These are phyloP conservation scores for Clonostachys byssicola DNA, from an alignment of 2,329 filamentous ascomycete species.

Conservation along the genomic window DNA sequence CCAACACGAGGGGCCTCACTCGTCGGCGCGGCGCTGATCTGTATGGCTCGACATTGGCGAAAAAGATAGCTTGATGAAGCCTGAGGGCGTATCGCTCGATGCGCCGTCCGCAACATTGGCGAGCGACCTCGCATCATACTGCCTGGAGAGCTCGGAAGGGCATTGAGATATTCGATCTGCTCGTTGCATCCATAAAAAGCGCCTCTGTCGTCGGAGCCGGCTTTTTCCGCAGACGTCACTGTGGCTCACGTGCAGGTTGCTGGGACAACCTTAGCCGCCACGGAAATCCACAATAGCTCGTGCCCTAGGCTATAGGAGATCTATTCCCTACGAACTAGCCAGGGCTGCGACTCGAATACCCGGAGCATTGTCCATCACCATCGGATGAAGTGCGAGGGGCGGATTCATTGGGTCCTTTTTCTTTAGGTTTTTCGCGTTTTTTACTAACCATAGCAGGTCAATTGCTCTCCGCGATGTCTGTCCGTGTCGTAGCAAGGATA, in stretches of 20 bases:
- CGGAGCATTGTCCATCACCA: no score
- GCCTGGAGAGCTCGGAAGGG: neutral
- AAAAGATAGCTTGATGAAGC: conserved; percentile 34
- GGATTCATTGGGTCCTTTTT: neutral
- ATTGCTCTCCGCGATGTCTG: conserved; percentile 43
- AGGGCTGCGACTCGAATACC: neutral
- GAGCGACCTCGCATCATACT: conserved; percentile 37
- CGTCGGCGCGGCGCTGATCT: conserved; percentile 58
- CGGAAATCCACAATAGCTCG: no score
- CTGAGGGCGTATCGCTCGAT: conserved; percentile 15
- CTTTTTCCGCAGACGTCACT: no score
- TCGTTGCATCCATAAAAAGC: no score
- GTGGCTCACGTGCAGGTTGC: no score
- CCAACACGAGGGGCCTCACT: conserved; percentile 45
- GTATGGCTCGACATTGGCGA: conserved; percentile 54
- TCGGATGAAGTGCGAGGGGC: neutral
- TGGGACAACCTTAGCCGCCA: no score
- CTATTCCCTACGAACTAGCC: no score
- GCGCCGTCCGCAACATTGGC: conserved; percentile 28
- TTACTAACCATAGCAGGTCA: conserved; percentile 7
- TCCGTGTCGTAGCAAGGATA: conserved; percentile 87
- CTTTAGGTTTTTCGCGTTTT: neutral
- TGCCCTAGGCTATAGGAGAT: no score
- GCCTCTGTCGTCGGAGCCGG: no score
- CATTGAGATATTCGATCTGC: no score